phyloP scores from a whole-genome alignment of 495 filamentous ascomycete species.

The Parmelia sp. region DNA sequence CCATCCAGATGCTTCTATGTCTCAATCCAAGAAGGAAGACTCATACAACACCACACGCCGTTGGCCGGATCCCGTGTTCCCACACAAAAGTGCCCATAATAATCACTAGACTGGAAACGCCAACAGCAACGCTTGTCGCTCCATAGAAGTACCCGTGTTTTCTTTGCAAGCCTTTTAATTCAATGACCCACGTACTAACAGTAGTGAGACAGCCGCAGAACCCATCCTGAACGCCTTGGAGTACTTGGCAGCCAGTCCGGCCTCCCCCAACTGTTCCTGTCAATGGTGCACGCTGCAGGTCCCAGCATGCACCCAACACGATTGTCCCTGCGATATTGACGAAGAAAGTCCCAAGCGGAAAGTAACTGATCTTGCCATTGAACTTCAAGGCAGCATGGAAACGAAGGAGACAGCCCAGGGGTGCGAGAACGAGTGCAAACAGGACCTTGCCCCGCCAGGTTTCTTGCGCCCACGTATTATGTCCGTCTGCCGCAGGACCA shows the following conservation, averaged over 20 bases:
- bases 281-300: not conserved
- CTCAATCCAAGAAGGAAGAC: not conserved
- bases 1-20: too few species aligned
- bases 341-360: not conserved
- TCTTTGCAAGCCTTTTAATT: slow-evolving; percentile 62
- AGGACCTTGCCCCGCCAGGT: not conserved
- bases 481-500: not conserved
- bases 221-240: slow-evolving; percentile 82
- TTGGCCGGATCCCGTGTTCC: not conserved
- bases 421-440: not conserved
- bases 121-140: not conserved
- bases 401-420: not conserved
- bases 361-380: not conserved
- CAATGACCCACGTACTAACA: slow-evolving; percentile 81
- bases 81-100: not conserved
- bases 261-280: slow-evolving; percentile 36
- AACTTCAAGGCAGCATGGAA: not conserved
- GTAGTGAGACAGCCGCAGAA: slow-evolving; percentile 89
- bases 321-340: not conserved
- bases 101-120: not conserved
- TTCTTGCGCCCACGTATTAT: not conserved
- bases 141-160: slow-evolving; percentile 74
- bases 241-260: slow-evolving; percentile 63
- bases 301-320: not conserved
- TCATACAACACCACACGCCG: not conserved